Conservation (phyloP, 2,329 filamentous ascomycete genomes). For the Aureobasidium sp. region DNA sequence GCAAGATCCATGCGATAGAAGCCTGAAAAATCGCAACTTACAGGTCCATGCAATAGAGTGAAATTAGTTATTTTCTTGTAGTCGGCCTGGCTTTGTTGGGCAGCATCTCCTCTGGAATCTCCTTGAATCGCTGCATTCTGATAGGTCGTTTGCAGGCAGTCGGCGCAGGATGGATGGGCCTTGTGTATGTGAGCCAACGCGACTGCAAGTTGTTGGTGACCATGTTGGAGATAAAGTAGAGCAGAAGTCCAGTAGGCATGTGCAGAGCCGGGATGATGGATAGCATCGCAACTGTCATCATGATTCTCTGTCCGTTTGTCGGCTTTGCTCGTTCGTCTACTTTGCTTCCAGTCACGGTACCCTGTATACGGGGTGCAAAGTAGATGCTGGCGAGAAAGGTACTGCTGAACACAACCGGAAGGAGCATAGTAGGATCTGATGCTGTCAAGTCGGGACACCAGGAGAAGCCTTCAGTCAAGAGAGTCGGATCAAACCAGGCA, state of each 20-base stretch:
- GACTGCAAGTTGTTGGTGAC: constrained; percentile 17
- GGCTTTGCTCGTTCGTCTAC: neutral
- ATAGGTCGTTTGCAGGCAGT: constrained; percentile 22
- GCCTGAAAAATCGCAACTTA: too few relatives aligned
- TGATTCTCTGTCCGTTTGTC: constrained; percentile 17
- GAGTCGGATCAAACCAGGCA: constrained; percentile 38
- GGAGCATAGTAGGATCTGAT: constrained; percentile 42
- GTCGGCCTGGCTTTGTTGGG: neutral
- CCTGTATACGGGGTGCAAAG: constrained; percentile 13
- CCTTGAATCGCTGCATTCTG: constrained; percentile 15
- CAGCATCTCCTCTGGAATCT: neutral
- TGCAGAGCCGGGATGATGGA: constrained; percentile 29
- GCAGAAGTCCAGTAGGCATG: constrained; percentile 33
- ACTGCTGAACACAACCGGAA: constrained; percentile 42
- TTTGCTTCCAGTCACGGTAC: neutral
- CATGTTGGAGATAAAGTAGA: constrained; percentile 29
- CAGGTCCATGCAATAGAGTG: neutral
- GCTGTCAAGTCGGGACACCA: constrained; percentile 53
- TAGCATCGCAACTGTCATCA: constrained; percentile 25
- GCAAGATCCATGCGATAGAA: neutral
- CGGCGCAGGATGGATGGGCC: constrained; percentile 21
- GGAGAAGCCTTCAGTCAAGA: constrained; percentile 49
- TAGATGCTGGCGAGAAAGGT: constrained; percentile 43
- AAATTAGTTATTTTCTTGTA: neutral
- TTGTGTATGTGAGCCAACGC: constrained; percentile 21